Evolutionary conservation across 2,329 filamentous ascomycete genomes (phyloP), one percentile per base, ranked within the genome.

Genomic region (Fusarium stilboides): DNA sequence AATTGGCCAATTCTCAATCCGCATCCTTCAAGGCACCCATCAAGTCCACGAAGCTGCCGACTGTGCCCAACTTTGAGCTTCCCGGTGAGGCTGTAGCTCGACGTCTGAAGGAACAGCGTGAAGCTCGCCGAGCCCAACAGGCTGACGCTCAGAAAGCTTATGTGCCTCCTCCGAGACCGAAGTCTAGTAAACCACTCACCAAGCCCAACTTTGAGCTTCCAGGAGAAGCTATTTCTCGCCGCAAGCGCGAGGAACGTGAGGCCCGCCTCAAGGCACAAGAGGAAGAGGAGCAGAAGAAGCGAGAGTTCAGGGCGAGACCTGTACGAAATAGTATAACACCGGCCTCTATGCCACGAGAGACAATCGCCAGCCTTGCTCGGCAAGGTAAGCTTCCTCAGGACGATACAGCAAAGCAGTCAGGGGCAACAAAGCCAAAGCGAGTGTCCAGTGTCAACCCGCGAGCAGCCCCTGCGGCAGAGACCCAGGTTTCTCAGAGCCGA

Each of bases 251-350:
- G 78, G 81, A 88, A 74, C 82, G 84, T 56, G 84, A 89, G 71
- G 81, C 86, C 59, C 85, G 83, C 66, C 77, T 90, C 43, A 84
- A 80, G 65, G 83, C 82, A 5, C 83, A 89, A 71, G 87, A 88
- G 70, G 88, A 90, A 68, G 88, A 89, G 69, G 86, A 88, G 63
- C 84, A 81, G 24, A 87, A 83, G 76, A 84, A 85, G 57, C 86
- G 88, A 57, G 87, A 90, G 72, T 91, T 91, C 81, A 91, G 89
- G 76, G 89, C 88, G 8, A 84, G 84, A 36, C 88, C 89, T 19
- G 75, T 88, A 37, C 84, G 85, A 42, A 78, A 81, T 54, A 85
- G 80, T 56, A 74, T 82, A 19, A 78, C 77, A 10, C 78, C 81
- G 3, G 77, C 78, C 45, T 76, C 82, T 8, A 67, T 81, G 6